Evolutionary conservation across 2,329 filamentous ascomycete species (phyloP), one percentile per base, ranked within the genome.

Genomic region (Byssochlamys sp.): DNA sequence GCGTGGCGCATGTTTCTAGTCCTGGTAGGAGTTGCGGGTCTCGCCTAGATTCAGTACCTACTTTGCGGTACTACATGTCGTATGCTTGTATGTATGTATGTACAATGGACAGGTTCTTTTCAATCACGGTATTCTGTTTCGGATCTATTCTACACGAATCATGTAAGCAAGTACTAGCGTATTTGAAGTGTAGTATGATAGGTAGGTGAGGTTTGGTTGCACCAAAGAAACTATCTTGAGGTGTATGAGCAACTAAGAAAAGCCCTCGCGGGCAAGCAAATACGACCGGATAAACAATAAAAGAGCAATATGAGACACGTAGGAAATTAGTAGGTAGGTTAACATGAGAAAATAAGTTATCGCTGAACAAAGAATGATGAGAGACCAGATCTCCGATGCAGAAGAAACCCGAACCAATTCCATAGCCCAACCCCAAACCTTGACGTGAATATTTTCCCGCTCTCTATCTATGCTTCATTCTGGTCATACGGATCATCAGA

Each of bases 391-490:
- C 49, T 51, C 53, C 9, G 31, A 55, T 55, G 26, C 58, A 62
- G 60, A 61, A 54, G 58, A 55, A 55, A 59, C 61, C 29, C 50
- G 53, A 31, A 57, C 61, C 57, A 54, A 55, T 61, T 60, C 58
- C 53, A 57, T 60, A 59, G 55, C 63, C 64, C 57, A 53, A 55
- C 53, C 53, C 55, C 58, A 55, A 58, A 60, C 62, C 63, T 57
- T 65, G 61, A 61, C 62, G 58, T 60, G 55, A 62, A 61, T 57
- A 62, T 55, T 63, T 61, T 45, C 39, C 61, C 57, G 61, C 59
- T 56, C 64, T 67, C 61, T 60, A 59, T 60, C 53, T 58, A 62
- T 66, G 62, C 61, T 65, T 66, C 63, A 59, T 65, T 60, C 61
- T 62, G 58, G 61, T 65, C 64, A 59, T 66, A 56, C 61, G 54